phyloP scores from a whole-genome alignment of 2,329 filamentous ascomycete genomes.

The Alternaria alternata region DNA sequence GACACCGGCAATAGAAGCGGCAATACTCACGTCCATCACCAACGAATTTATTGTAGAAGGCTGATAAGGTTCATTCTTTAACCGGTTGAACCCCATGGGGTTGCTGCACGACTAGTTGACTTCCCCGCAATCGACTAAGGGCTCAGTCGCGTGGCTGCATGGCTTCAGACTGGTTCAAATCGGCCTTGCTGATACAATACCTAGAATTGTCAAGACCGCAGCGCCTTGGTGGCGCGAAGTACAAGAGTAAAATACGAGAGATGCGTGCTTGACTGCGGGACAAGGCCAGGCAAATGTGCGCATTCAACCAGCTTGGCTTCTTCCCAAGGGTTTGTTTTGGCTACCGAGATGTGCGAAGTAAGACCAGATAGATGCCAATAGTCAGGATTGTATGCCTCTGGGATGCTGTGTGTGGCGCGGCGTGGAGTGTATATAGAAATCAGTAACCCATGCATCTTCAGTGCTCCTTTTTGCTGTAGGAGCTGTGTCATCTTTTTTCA shows the following conservation, averaged over 20 bases:
- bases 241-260: slow-evolving; percentile 1
- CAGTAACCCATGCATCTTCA: too few relatives aligned
- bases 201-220: slow-evolving; percentile 1
- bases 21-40: not conserved
- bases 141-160: not conserved
- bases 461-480: too few relatives aligned
- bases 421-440: too few relatives aligned
- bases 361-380: not conserved
- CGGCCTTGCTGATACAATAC: not conserved
- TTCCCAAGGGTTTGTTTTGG: not conserved
- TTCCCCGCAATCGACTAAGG: slow-evolving; percentile 9
- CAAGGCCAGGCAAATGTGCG: slow-evolving; percentile 13
- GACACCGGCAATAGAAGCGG: not conserved
- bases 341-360: too few relatives aligned
- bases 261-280: slow-evolving; percentile 11
- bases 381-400: too few relatives aligned
- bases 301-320: slow-evolving; percentile 20
- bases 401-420: too few relatives aligned
- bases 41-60: not conserved
- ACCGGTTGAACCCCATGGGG: slow-evolving; percentile 14
- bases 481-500: too few relatives aligned
- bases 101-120: not conserved
- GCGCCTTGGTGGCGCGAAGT: slow-evolving; percentile 6
- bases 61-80: slow-evolving; percentile 9
- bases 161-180: too few relatives aligned